Conservation (phyloP, 371 early-diverging fungal genomes). For the Rhizopus sp. region DNA sequence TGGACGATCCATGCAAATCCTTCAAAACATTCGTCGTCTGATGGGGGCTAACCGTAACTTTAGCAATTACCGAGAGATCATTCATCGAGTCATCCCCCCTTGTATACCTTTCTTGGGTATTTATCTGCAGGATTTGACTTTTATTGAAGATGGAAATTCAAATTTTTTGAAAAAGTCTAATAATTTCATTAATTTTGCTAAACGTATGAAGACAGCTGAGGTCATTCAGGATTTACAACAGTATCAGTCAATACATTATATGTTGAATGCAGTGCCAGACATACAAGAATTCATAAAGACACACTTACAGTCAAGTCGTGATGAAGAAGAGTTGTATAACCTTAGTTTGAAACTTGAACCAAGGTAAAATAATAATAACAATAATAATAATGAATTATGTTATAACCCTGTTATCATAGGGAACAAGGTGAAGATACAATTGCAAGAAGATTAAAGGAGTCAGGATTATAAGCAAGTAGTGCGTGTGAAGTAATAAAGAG, state of each 20-base stretch:
- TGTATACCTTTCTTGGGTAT: slow-evolving; percentile 91
- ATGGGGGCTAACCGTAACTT: slow-evolving; percentile 86
- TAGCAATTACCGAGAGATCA: slow-evolving; percentile 78
- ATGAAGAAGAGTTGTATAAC: slow-evolving; percentile 67
- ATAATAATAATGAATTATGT: not conserved
- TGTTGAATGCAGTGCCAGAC: slow-evolving; percentile 75
- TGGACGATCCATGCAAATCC: slow-evolving; percentile 43
- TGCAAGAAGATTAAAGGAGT: slow-evolving; percentile 32
- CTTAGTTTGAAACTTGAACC: slow-evolving; percentile 85
- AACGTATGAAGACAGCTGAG: slow-evolving; percentile 85
- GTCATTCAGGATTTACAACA: slow-evolving; percentile 91
- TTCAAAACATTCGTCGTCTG: slow-evolving; percentile 56
- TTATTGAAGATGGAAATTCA: slow-evolving; percentile 91
- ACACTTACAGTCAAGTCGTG: slow-evolving; percentile 54
- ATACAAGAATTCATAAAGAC: slow-evolving; percentile 76
- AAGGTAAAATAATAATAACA: slow-evolving; percentile 49
- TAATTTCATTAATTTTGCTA: slow-evolving; percentile 87
- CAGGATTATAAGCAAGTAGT: slow-evolving; percentile 20
- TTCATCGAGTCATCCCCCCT: slow-evolving; percentile 85
- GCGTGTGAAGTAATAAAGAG: slow-evolving; percentile 4
- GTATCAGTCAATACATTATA: slow-evolving; percentile 81
- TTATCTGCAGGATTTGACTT: slow-evolving; percentile 90
- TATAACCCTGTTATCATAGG: slow-evolving; percentile 7
- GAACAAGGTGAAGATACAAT: slow-evolving; percentile 34
- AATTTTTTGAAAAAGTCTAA: slow-evolving; percentile 51